A percentile compares a stretch with the other conserved stretches of the same genome.
These are phyloP conservation scores for Ailanthus altissimus DNA, from an alignment of 345 rosid species.

Conservation along the genomic window DNA sequence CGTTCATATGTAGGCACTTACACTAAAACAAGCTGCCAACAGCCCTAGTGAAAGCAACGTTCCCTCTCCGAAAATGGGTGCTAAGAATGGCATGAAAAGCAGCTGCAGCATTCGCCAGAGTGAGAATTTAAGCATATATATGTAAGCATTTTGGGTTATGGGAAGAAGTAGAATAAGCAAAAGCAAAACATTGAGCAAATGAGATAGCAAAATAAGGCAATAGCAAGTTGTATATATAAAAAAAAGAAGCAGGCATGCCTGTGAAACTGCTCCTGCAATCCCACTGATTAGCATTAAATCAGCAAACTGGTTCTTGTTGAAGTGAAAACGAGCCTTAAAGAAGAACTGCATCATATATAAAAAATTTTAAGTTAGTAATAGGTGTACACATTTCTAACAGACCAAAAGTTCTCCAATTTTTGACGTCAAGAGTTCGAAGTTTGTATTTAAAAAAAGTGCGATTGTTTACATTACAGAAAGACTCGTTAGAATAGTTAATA, in stretches of 20 bases:
- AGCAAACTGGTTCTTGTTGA: conserved; percentile 35
- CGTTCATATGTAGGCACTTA: conserved; percentile 14
- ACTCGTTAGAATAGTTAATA: no score
- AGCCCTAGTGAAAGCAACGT: conserved; percentile 78
- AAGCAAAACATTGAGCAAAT: background rate
- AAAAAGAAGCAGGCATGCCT: conserved; percentile 34
- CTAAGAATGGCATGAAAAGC: conserved; percentile 63
- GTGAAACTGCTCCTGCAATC: conserved; percentile 59
- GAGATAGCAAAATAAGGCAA: background rate
- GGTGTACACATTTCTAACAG: no score
- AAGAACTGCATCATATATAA: conserved; percentile 51
- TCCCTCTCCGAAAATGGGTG: conserved; percentile 55
- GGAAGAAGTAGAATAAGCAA: background rate
- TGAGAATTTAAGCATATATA: no score
- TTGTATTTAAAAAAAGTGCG: no score
- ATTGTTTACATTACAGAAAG: no score
- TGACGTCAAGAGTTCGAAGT: no score
- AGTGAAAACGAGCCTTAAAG: conserved; percentile 89
- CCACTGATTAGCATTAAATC: conserved; percentile 61
- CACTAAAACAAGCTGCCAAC: conserved; percentile 42
- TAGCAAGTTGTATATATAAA: background rate
- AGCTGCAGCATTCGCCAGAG: conserved; percentile 44
- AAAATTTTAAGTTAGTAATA: background rate
- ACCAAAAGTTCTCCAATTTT: no score
- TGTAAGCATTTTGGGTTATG: background rate